Percentiles rank a stretch among this genome's conserved stretches.
Evolutionary conservation across 352 stramenopile genomes (phyloP).

Genomic region (Phytophthora sojae): DNA sequence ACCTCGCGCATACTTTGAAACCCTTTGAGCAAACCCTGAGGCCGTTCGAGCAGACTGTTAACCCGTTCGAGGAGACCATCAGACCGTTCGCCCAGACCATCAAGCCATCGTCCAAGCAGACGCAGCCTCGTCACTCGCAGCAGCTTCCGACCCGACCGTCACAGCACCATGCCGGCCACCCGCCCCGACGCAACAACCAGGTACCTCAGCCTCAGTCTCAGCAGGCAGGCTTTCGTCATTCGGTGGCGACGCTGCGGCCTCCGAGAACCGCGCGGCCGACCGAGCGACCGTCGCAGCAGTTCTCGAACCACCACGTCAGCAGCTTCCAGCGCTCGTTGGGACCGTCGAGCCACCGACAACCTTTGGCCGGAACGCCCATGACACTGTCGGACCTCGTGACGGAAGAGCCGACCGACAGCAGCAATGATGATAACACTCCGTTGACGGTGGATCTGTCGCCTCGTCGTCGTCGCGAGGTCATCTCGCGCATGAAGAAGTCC

Average conservation of each 20-base stretch:
- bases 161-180: background rate
- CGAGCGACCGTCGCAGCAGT: background rate
- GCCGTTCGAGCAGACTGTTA: slow-evolving; percentile 28
- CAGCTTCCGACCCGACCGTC: slow-evolving; percentile 9
- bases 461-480: slow-evolving; percentile 26
- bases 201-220: slow-evolving; percentile 1
- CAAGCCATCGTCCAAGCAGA: background rate
- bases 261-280: background rate
- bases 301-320: slow-evolving; percentile 1
- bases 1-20: slow-evolving; percentile 19
- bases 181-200: slow-evolving; percentile 3
- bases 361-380: background rate
- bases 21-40: slow-evolving; percentile 26
- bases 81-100: slow-evolving; percentile 7
- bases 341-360: background rate
- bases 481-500: slow-evolving; percentile 23
- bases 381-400: background rate
- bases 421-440: background rate
- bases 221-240: background rate
- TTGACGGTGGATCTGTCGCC: slow-evolving; percentile 1
- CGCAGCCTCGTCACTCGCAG: slow-evolving; percentile 1
- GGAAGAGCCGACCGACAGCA: background rate
- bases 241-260: slow-evolving; percentile 2
- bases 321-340: background rate
- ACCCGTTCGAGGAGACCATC: slow-evolving; percentile 14